Evolutionary conservation across 2,329 filamentous ascomycete species (phyloP).

Genomic region (Gremmenia infestans): DNA sequence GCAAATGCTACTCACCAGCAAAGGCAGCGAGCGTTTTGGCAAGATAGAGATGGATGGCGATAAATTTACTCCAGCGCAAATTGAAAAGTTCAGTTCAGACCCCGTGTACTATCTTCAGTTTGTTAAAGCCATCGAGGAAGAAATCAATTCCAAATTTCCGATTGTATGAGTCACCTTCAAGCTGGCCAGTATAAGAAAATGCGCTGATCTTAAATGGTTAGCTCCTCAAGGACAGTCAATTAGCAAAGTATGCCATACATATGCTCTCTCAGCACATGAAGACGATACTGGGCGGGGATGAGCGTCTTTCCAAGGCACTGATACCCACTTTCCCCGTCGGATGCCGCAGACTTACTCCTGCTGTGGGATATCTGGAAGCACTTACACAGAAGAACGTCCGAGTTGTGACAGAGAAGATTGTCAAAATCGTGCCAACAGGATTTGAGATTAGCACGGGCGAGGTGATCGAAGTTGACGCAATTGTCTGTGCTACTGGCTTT

Average conservation of each 20-base stretch:
- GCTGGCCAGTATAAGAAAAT: neutral
- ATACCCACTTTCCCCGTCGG: constrained; percentile 39
- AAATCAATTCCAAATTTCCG: constrained; percentile 6
- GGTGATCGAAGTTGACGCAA: constrained; percentile 31
- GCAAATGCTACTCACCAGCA: constrained; percentile 35
- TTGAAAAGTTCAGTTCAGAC: constrained; percentile 43
- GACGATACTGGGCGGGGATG: constrained; percentile 42
- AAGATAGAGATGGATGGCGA: constrained; percentile 34
- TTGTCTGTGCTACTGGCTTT: constrained; percentile 34
- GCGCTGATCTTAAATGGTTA: constrained; percentile 36
- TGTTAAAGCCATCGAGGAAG: constrained; percentile 42
- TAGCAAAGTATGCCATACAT: constrained; percentile 1
- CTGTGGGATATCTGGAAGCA: constrained; percentile 34
- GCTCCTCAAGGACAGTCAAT: constrained; percentile 10
- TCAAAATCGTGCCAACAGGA: constrained; percentile 34
- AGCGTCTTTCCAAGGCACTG: constrained; percentile 43
- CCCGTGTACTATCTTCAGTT: constrained; percentile 43
- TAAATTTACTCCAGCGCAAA: constrained; percentile 45
- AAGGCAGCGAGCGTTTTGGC: constrained; percentile 34
- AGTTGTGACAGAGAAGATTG: constrained; percentile 40
- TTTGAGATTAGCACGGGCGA: constrained; percentile 29
- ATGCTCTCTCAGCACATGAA: constrained; percentile 40
- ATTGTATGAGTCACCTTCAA: constrained; percentile 26
- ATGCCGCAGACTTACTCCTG: constrained; percentile 37
- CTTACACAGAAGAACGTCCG: constrained; percentile 32